Percentiles rank a stretch among this genome's conserved stretches.
Evolutionary conservation across 2,329 filamentous ascomycete genomes (phyloP).

Genomic region (Epichloe scottii): DNA sequence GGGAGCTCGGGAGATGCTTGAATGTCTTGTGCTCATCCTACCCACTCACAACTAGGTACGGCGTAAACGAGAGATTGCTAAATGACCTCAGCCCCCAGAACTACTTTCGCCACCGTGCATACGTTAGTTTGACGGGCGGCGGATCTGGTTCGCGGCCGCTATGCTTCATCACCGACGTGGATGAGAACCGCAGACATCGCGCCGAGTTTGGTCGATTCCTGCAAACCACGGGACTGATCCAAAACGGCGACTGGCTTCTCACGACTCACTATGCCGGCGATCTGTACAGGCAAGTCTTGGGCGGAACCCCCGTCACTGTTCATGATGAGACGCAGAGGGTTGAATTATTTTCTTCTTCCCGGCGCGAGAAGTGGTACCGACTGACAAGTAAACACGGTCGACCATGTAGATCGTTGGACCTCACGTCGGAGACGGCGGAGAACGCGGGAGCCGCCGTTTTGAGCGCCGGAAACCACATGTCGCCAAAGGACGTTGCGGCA

Average conservation of each 20-base stretch:
- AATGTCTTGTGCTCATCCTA: too few relatives aligned
- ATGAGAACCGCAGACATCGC: slow-evolving; percentile 29
- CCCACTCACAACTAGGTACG: slow-evolving; percentile 17
- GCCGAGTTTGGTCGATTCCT: slow-evolving; percentile 21
- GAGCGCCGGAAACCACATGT: slow-evolving; percentile 20
- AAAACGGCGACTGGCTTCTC: slow-evolving; percentile 25
- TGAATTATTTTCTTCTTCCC: too few relatives aligned
- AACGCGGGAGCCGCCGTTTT: slow-evolving; percentile 28
- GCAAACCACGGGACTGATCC: slow-evolving; percentile 16
- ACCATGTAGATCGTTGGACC: slow-evolving; percentile 23
- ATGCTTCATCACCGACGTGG: slow-evolving; percentile 26
- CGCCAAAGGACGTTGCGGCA: slow-evolving; percentile 12
- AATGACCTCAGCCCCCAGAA: slow-evolving; percentile 21
- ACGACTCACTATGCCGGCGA: slow-evolving; percentile 22
- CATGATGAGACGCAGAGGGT: too few relatives aligned
- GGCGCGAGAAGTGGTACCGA: too few relatives aligned
- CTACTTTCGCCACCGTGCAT: slow-evolving; percentile 24
- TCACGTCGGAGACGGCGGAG: slow-evolving; percentile 26
- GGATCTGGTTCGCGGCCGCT: slow-evolving; percentile 18
- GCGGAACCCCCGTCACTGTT: not conserved
- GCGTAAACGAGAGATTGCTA: slow-evolving; percentile 20
- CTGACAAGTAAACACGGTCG: not conserved
- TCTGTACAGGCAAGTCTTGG: slow-evolving; percentile 25
- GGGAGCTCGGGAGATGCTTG: too few relatives aligned
- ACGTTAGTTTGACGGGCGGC: slow-evolving; percentile 29